Evolutionary conservation across 1,284 basidiomycete genomes (phyloP), one percentile per base, ranked within the genome.

Genomic region (Spongispora temasekensis): DNA sequence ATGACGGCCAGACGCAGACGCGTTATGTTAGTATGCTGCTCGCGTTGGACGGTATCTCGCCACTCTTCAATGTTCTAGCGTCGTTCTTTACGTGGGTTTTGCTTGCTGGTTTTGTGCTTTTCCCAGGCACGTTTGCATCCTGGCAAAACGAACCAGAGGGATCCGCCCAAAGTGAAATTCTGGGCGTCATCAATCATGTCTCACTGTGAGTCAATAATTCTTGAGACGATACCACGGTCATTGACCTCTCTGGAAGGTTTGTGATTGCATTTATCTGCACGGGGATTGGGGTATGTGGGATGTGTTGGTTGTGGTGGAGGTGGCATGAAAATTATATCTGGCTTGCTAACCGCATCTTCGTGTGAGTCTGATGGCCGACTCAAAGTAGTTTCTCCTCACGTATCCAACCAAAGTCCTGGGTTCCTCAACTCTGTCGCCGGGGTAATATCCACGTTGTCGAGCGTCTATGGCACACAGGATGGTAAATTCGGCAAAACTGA

Each of bases 321-420:
- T 89, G 86, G 81, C 79, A 78, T 62, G 78, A 77, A 62, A 88
- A 89, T 66, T 88, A 83, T 66, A 73, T 89, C 61, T 87, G 85
- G 82, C 68, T 84, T 9, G 75, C 83, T 25, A 85, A 85, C 68
- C 81, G 77, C 50, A 77, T 85, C 50, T 84, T 85, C 67, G 58
- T 84, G 84, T 86, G 62, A 60, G 83, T 77, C 15, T 4, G 32
- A 40, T 28, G 1, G 9, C 19, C 7, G 54, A 21, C 44, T 8
- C 2, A 30, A 3, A 34, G 4, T 8, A 19, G 35, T 42, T 27
- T 51, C 44, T 56, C 10, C 65, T 65, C 44, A 65, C 54, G 25
- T 34, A 25, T 53, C 57, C 56, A 21, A 37, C 21, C 37, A 56
- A 59, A 86, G 83, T 23, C 85, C 84, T 13, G 84, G 84, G 13